These are phyloP conservation scores for Ceratocystiopsis sp. DNA, from an alignment of 2,329 filamentous ascomycete species.

Conservation along the genomic window DNA sequence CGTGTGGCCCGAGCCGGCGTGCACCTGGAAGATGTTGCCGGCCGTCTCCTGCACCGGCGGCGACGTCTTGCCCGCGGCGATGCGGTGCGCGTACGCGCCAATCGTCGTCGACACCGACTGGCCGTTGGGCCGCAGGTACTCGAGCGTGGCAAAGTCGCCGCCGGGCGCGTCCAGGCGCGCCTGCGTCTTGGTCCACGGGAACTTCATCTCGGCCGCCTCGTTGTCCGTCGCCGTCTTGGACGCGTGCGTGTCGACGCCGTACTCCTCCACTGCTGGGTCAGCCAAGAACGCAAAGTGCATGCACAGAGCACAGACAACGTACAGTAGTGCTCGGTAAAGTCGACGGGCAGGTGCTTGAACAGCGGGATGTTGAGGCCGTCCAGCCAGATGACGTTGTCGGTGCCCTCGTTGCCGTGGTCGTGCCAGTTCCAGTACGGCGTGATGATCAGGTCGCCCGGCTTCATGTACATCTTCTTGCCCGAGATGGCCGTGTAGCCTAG, in stretches of 20 bases:
- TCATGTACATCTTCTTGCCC: conserved; percentile 32
- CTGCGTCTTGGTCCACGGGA: conserved; percentile 7
- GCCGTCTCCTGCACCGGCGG: conserved; percentile 24
- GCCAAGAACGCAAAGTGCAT: too few relatives aligned
- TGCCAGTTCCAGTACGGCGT: conserved; percentile 43
- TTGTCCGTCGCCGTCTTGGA: conserved; percentile 17
- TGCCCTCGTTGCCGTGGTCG: conserved; percentile 40
- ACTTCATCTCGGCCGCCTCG: conserved; percentile 20
- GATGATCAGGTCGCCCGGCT: conserved; percentile 36
- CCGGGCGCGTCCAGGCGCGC: conserved; percentile 17
- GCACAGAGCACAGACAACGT: not conserved
- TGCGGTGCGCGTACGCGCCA: conserved; percentile 29
- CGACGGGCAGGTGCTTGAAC: conserved; percentile 31
- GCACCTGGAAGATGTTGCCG: conserved; percentile 35
- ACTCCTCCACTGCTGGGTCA: conserved; percentile 14
- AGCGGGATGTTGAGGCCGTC: conserved; percentile 37
- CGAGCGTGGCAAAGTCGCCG: conserved; percentile 16
- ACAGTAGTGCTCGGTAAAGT: conserved; percentile 34
- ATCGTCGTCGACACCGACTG: conserved; percentile 25
- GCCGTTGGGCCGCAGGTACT: conserved; percentile 18
- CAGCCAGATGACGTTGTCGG: conserved; percentile 38
- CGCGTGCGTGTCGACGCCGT: conserved; percentile 4
- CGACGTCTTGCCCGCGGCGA: conserved; percentile 20
- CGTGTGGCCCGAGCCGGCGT: conserved; percentile 27
- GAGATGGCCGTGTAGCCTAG: conserved; percentile 41